A percentile compares a stretch with the other conserved stretches of the same genome.
phyloP scores from a whole-genome alignment of 495 filamentous ascomycete species.

The Tuber calosporum region DNA sequence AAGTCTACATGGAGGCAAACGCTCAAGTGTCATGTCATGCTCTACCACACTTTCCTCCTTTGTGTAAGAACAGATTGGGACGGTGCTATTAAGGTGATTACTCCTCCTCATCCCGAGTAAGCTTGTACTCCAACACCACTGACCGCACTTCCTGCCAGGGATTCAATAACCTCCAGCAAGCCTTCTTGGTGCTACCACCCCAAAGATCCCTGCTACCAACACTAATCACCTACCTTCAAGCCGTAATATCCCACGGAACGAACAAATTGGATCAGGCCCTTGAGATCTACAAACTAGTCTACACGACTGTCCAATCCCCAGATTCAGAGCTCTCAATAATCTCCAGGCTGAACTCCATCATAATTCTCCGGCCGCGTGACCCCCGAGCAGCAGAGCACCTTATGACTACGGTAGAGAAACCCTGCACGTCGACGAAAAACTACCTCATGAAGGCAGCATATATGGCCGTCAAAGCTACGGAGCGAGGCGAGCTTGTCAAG shows the following conservation, averaged over 20 bases:
- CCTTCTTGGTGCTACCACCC: constrained; percentile 45
- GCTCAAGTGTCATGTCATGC: constrained; percentile 52
- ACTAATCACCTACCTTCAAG: constrained; percentile 60
- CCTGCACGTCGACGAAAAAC: constrained; percentile 62
- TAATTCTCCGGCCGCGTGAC: constrained; percentile 64
- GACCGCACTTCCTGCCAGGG: constrained; percentile 47
- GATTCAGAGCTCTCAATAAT: constrained; percentile 67
- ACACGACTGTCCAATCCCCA: constrained; percentile 45
- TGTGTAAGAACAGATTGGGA: constrained; percentile 60
- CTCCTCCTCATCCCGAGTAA: constrained; percentile 27
- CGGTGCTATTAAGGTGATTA: constrained; percentile 45
- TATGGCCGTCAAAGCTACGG: constrained; percentile 65
- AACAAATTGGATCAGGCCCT: constrained; percentile 63
- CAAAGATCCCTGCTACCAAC: constrained; percentile 43
- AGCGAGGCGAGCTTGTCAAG: constrained; percentile 51
- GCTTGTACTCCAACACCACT: constrained; percentile 46
- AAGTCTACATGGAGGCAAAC: constrained; percentile 48
- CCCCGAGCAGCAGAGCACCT: constrained; percentile 51
- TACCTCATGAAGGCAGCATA: constrained; percentile 69
- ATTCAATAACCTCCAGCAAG: constrained; percentile 43
- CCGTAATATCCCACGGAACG: constrained; percentile 69
- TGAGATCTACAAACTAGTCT: constrained; percentile 55
- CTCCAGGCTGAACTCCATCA: constrained; percentile 69
- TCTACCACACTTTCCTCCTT: constrained; percentile 56
- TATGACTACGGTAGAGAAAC: constrained; percentile 58